Conservation (phyloP, 495 filamentous ascomycete genomes). For the Penicillium goetzii region DNA sequence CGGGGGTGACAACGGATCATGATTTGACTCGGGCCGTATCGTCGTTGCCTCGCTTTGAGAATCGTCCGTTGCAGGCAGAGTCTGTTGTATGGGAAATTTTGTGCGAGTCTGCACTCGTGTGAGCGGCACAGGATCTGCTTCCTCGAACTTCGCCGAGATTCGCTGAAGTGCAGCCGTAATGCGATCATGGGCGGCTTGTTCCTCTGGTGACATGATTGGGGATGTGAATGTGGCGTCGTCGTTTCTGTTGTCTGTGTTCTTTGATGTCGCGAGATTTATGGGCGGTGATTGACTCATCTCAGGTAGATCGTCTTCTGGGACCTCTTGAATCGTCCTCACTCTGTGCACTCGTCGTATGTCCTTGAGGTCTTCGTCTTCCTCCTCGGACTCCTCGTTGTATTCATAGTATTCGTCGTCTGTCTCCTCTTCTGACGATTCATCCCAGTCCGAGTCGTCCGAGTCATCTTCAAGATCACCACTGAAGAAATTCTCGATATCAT, state of each 20-base stretch:
- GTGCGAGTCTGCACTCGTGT: background rate
- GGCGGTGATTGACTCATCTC: background rate
- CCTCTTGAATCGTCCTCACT: conserved; percentile 6
- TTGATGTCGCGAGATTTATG: background rate
- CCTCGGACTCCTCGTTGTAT: conserved; percentile 18
- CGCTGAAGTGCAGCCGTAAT: conserved; percentile 17
- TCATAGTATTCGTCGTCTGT: conserved; percentile 27
- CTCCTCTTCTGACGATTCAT: conserved; percentile 16
- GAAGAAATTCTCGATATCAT: conserved; percentile 1
- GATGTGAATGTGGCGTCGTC: conserved; percentile 3
- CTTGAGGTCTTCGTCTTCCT: conserved; percentile 12
- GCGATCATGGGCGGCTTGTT: conserved; percentile 21
- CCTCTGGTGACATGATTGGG: conserved; percentile 13
- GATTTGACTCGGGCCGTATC: conserved; percentile 9
- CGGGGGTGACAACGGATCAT: conserved; percentile 4
- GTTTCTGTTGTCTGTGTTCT: background rate
- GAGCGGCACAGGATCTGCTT: conserved; percentile 8
- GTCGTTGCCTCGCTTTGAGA: conserved; percentile 20
- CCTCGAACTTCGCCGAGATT: conserved; percentile 8
- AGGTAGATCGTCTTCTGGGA: conserved; percentile 5
- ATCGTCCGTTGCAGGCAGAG: conserved; percentile 13
- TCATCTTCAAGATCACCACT: conserved; percentile 18
- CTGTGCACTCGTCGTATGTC: background rate
- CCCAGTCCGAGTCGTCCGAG: conserved; percentile 20
- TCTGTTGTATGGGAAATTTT: background rate